phyloP scores from a whole-genome alignment of 2,329 filamentous ascomycete species.

The Fusarium succisae region DNA sequence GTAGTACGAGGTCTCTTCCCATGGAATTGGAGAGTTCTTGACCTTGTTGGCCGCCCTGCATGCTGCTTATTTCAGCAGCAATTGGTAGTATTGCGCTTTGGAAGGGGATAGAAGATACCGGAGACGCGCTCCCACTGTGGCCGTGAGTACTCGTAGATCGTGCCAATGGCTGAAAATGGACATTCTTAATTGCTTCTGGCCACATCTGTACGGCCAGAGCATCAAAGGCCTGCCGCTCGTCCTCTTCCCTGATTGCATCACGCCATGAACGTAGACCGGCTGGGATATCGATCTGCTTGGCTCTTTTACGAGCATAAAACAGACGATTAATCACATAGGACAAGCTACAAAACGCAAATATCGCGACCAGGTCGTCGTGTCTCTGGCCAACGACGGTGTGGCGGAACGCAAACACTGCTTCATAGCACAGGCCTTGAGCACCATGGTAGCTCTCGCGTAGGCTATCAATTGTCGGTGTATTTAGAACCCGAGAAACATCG shows the following conservation, averaged over 20 bases:
- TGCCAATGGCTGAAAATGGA: background rate
- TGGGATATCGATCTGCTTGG: background rate
- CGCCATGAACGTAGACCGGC: constrained; percentile 22
- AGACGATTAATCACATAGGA: constrained; percentile 26
- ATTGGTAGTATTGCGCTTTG: background rate
- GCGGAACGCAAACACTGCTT: constrained; percentile 27
- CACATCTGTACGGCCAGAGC: constrained; percentile 11
- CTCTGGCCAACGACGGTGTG: background rate
- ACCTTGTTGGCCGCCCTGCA: background rate
- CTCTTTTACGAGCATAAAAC: background rate
- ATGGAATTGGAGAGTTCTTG: background rate
- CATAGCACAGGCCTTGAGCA: constrained; percentile 16
- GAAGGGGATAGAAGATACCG: background rate
- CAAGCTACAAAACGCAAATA: constrained; percentile 33
- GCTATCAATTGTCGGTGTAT: background rate
- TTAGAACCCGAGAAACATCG: background rate
- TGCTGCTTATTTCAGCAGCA: fast-evolving
- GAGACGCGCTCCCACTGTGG: background rate
- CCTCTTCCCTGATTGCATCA: constrained; percentile 4
- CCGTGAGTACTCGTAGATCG: background rate
- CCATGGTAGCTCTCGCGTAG: constrained; percentile 7
- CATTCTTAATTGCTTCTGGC: constrained; percentile 16
- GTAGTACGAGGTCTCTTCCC: fast-evolving
- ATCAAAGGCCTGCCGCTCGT: constrained; percentile 20
- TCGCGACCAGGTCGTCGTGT: background rate